Base-by-base conservation (phyloP, 1,284 basidiomycete species). In the Cutaneotrichosporon spelunceum region DNA sequence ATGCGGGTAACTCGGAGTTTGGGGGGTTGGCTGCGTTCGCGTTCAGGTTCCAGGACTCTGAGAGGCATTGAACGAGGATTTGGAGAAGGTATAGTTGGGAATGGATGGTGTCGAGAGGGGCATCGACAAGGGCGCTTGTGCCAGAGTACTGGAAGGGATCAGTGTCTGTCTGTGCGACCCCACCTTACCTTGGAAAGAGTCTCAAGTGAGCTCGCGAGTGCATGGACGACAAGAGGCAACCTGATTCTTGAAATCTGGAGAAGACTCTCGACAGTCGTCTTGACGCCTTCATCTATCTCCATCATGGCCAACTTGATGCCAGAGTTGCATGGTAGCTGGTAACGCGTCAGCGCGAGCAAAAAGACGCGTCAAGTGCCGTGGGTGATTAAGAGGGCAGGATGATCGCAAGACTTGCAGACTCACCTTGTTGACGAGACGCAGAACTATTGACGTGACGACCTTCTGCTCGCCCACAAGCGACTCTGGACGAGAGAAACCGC, bases 41-140 rank as follows among this genome's bases (percentile, higher is more conserved):
- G 59, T 73, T 71, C 55, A 71, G 64, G 44, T 81, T 69, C 89
- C 89, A 93, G 52, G 90, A 87, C 24, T 89, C 87, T 13, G 89
- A 86, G 82, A 96, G 64, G 85, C 86, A 72, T 84, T 83, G 36
- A 10, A 88, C 85, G 21, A 97, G 80, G 45, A 95, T 86, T 78
- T 95, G 92, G 68, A 96, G 83, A 30, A 96, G 79, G 70, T 92
- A 92, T 1, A 96, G 83, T 75, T 95, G 91, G 0, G 93, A 95
- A 72, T 95, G 91, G 9, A 95, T 83, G 56, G 88, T 84, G 65
- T 91, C 88, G 26, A 89, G 81, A 0, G 86, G 82, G 62, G 84
- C 81, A 62, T 83, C 81, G 39, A 63, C 55, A 21, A 75, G 66
- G 1, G 72, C 67, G 4, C 70, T 59, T 23, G 68, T 65, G 34